Evolutionary conservation across 2,329 filamentous ascomycete genomes (phyloP).

Genomic region (Phialophora macrospora): DNA sequence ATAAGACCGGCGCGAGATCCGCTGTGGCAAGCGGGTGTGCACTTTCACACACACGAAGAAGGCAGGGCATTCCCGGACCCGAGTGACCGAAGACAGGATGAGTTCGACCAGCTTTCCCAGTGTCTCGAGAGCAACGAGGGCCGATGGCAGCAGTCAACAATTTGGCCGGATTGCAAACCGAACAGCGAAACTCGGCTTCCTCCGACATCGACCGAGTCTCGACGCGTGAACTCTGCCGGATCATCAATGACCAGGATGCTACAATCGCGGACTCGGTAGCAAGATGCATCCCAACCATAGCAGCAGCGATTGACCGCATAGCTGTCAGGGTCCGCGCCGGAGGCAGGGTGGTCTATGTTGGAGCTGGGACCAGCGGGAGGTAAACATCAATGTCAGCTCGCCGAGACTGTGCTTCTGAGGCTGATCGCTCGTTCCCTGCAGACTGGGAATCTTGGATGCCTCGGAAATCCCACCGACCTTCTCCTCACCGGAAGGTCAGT

Average conservation of each 20-base stretch:
- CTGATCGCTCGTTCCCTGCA: conserved; percentile 27
- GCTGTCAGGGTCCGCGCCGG: conserved; percentile 43
- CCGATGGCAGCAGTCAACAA: conserved; percentile 31
- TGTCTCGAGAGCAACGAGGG: not conserved
- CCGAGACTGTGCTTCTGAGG: conserved; percentile 14
- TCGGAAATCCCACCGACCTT: conserved; percentile 53
- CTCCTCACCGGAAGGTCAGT: conserved; percentile 48
- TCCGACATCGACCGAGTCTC: conserved; percentile 46
- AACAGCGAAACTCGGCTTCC: conserved; percentile 46
- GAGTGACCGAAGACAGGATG: not conserved
- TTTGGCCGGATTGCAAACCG: conserved; percentile 46
- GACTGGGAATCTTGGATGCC: conserved; percentile 50
- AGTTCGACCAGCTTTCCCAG: not conserved
- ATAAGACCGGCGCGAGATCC: not conserved
- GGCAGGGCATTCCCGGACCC: not conserved
- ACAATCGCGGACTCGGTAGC: conserved; percentile 43
- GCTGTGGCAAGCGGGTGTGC: conserved; percentile 3
- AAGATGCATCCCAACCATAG: conserved; percentile 44
- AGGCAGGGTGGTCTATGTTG: conserved; percentile 49
- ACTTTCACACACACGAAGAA: not conserved
- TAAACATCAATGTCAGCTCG: conserved; percentile 25
- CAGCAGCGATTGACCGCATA: conserved; percentile 45
- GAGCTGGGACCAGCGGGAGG: conserved; percentile 54
- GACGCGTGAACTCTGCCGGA: conserved; percentile 47
- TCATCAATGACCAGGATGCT: conserved; percentile 48